phyloP scores from a whole-genome alignment of 768 basidiomycete species.

The Myochromella boudieri region DNA sequence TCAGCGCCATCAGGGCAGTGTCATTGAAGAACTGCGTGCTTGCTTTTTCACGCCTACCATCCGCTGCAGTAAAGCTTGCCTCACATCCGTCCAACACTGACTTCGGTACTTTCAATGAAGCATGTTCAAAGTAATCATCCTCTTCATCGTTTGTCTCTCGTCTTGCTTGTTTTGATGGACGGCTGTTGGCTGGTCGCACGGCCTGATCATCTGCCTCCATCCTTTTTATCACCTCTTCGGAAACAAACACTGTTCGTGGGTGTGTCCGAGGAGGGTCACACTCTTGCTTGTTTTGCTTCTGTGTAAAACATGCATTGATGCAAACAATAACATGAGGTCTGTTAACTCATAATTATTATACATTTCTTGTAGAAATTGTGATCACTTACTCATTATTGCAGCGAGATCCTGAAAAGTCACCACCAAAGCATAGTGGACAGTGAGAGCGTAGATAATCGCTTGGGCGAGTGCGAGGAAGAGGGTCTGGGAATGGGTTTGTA shows the following conservation, averaged over 20 bases:
- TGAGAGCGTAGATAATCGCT: constrained; percentile 18
- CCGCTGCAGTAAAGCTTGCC: constrained; percentile 20
- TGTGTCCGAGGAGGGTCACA: too few species aligned
- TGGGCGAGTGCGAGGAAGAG: constrained; percentile 3
- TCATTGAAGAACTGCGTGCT: constrained; percentile 25
- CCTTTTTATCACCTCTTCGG: too few species aligned
- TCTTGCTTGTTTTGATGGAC: too few species aligned
- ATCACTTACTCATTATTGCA: not conserved
- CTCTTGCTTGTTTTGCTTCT: too few species aligned
- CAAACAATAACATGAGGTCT: constrained; percentile 11
- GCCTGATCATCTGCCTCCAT: too few species aligned
- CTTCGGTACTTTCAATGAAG: constrained; percentile 9
- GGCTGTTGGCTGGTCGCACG: too few species aligned
- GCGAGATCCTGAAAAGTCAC: not conserved
- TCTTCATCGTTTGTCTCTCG: too few species aligned
- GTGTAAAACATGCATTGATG: constrained; percentile 16
- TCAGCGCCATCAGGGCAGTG: constrained; percentile 31
- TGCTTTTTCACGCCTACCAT: constrained; percentile 19
- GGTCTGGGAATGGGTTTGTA: constrained; percentile 7
- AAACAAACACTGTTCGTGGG: too few species aligned
- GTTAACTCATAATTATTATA: not conserved
- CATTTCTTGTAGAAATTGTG: not conserved
- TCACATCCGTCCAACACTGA: constrained; percentile 17
- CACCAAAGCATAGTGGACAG: constrained; percentile 20
- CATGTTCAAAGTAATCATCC: not conserved